phyloP scores from a whole-genome alignment of 2,329 filamentous ascomycete species.

The Xylaria sp. region DNA sequence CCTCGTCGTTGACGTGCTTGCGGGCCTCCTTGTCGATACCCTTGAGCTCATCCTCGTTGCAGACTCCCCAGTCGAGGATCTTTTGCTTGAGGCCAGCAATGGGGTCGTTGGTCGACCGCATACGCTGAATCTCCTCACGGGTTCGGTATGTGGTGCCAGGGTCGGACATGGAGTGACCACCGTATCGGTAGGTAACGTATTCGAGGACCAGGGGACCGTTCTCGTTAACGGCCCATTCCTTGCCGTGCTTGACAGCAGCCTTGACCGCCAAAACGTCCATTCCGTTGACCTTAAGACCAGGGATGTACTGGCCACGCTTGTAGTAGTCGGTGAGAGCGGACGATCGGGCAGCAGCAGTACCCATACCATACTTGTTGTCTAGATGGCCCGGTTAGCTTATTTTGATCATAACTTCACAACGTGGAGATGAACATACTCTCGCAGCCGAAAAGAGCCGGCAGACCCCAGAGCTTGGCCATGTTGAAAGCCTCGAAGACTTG shows the following conservation, averaged over 20 bases:
- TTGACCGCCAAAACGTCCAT: conserved; percentile 99
- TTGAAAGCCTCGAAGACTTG: conserved; percentile 99
- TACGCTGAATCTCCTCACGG: conserved; percentile 99
- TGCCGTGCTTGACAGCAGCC: conserved; percentile 93
- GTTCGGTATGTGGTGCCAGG: conserved; percentile 99
- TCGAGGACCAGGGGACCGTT: conserved; percentile 96
- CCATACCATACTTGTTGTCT: conserved; percentile 99
- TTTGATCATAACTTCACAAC: background rate
- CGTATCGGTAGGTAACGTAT: conserved; percentile 99
- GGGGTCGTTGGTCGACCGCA: conserved; percentile 98
- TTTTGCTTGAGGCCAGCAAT: conserved; percentile 98
- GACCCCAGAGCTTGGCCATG: conserved; percentile 99
- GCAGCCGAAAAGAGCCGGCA: conserved; percentile 95
- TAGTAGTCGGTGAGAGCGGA: conserved; percentile 99
- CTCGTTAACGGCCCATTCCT: conserved; percentile 82
- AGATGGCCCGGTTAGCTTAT: conserved; percentile 42
- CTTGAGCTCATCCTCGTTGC: conserved; percentile 96
- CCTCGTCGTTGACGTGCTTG: conserved; percentile 85
- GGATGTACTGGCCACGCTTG: conserved; percentile 99
- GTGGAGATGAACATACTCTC: conserved; percentile 76
- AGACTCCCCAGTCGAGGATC: conserved; percentile 94
- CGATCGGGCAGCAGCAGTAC: conserved; percentile 92
- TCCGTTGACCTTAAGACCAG: conserved; percentile 98
- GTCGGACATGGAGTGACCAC: conserved; percentile 99
- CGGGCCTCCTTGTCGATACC: conserved; percentile 92